Evolutionary conservation across 2,329 filamentous ascomycete genomes (phyloP), one percentile per base, ranked within the genome.

Genomic region (Alternaria gansuensis): DNA sequence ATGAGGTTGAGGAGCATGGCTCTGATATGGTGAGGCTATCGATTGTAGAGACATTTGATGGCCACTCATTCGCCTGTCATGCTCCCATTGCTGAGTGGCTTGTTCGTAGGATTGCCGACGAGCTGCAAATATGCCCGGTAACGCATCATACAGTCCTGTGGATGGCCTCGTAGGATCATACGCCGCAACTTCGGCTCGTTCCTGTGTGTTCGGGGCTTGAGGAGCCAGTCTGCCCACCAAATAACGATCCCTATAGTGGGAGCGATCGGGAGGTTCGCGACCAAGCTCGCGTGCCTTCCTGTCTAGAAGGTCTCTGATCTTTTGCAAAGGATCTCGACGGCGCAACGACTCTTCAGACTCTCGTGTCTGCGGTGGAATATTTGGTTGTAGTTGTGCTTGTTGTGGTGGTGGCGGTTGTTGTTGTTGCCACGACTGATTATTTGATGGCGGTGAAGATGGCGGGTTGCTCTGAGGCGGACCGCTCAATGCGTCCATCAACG

Each of bases 31-130:
- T 28, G 69, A 68, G 5, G 65, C 61, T 21, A 57, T 50, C n/a
- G 66, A 57, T 28, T 66, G 65, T 51, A 67, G 70, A 24, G 66
- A 60, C 51, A 59, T 61, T 52, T 75, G 72, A 26, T 72, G 70
- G 28, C 64, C 67, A 55, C 73, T 75, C 37, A 64, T 51, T 10
- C 70, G 70, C 45, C 72, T 71, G 14, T 69, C 67, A 21, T 63
- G 68, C 24, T 75, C 68, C 69, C 68, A 74, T 4, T 65, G 67
- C 14, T 66, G 59, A 48, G 63, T 31, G 26, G 64, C 54, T 50
- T 68, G 69, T 43, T 74, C 72, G 21, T 71, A 62, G 13, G 72
- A 73, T 23, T 36, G 65, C 36, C 69, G 72, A 33, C 68, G 72
- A 44, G 63, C 58, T 46, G 62, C 51, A 58, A 69, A 67, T 11